These are phyloP conservation scores for Boletus barrowsii DNA, from an alignment of 768 basidiomycete genomes.

Conservation along the genomic window DNA sequence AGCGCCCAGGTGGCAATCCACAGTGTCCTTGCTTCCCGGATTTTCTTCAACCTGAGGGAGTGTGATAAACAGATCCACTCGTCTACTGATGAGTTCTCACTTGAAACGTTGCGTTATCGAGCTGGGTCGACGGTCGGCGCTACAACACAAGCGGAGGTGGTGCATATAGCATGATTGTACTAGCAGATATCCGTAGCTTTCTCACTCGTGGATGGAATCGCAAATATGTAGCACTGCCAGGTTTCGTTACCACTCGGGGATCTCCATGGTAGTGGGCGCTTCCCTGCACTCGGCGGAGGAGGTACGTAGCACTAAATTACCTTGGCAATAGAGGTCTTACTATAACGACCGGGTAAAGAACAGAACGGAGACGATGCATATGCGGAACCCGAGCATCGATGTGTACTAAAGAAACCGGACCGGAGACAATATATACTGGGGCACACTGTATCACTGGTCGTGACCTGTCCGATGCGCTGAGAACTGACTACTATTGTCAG, in stretches of 20 bases:
- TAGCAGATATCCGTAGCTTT: background rate
- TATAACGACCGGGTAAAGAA: no score
- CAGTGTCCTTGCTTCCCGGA: conserved; percentile 24
- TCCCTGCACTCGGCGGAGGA: no score
- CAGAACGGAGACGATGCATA: no score
- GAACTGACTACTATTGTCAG: background rate
- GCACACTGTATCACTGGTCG: no score
- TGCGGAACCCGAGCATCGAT: no score
- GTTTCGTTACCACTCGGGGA: background rate
- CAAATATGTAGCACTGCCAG: no score
- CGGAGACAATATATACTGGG: no score
- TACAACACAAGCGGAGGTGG: background rate
- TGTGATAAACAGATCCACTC: conserved; percentile 5
- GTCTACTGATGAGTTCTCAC: background rate
- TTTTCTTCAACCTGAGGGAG: conserved; percentile 27
- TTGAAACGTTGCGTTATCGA: conserved; percentile 6
- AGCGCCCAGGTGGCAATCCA: conserved; percentile 30
- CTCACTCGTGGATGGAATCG: background rate
- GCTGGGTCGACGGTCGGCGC: background rate
- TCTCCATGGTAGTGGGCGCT: no score
- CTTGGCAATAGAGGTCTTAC: no score
- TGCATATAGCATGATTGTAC: background rate
- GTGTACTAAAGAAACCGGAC: no score
- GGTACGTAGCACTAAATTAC: no score
- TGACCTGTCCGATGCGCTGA: background rate